phyloP scores from a whole-genome alignment of 345 rosid species.

The Salix koriyanagi region DNA sequence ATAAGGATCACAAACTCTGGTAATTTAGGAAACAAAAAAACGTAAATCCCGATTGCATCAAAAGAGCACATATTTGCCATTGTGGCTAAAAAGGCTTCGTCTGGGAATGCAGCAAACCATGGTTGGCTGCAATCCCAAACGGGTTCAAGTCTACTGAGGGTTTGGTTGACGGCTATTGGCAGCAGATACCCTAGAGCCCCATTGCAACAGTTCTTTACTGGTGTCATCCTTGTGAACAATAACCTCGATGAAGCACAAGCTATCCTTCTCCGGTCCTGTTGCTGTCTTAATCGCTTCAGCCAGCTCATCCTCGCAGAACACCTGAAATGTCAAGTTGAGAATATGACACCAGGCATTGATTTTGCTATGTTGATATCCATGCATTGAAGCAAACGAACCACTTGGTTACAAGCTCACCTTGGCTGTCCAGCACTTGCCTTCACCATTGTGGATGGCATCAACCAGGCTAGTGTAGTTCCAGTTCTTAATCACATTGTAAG shows the following conservation, averaged over 20 bases:
- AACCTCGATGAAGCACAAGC: constrained; percentile 75
- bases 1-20: background rate
- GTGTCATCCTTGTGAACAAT: constrained; percentile 76
- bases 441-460: constrained; percentile 69
- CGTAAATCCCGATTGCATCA: too few species aligned
- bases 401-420: constrained; percentile 40
- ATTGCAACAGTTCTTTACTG: constrained; percentile 76
- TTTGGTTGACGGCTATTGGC: constrained; percentile 79
- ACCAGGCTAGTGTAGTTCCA: constrained; percentile 77
- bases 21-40: background rate
- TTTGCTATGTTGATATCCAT: background rate
- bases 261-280: constrained; percentile 51
- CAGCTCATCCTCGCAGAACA: constrained; percentile 58
- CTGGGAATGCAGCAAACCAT: too few species aligned
- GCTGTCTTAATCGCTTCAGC: constrained; percentile 52
- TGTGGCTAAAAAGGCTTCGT: too few species aligned
- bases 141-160: constrained; percentile 39
- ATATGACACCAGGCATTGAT: background rate
- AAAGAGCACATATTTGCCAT: too few species aligned
- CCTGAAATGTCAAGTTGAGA: constrained; percentile 30
- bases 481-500: constrained; percentile 81
- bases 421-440: constrained; percentile 81
- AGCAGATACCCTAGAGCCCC: constrained; percentile 75
- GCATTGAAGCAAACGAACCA: background rate
- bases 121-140: too few species aligned